Percentiles rank a stretch among this genome's conserved stretches.
Evolutionary conservation across 768 basidiomycete genomes (phyloP).

Genomic region (Cystofilobasidium ferigula): DNA sequence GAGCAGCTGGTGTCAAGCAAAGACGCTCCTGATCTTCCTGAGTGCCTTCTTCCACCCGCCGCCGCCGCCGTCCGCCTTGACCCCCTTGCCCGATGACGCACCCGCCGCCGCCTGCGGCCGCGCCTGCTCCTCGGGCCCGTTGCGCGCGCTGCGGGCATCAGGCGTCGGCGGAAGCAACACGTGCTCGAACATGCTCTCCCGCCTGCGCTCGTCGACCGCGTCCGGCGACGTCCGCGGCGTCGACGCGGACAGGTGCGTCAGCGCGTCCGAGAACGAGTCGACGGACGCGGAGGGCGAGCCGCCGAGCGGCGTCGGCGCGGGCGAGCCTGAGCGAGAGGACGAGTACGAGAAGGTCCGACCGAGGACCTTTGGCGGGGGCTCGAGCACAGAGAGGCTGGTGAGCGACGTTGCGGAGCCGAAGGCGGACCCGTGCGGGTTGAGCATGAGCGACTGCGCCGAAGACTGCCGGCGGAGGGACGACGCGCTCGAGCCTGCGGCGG

Average conservation of each 20-base stretch:
- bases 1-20: too few relatives aligned
- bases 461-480: background rate
- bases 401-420: background rate
- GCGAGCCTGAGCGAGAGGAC: background rate
- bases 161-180: background rate
- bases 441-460: background rate
- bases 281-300: background rate
- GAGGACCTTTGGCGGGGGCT: background rate
- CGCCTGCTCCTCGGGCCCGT: too few relatives aligned
- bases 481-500: background rate
- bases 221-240: background rate
- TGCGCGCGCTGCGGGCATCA: background rate
- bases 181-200: background rate
- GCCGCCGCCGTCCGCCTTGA: too few relatives aligned
- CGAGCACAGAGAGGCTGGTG: background rate
- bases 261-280: constrained; percentile 7
- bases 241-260: background rate
- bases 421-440: background rate
- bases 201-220: background rate
- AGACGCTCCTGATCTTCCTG: too few relatives aligned
- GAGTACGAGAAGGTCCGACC: background rate
- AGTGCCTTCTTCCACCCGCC: too few relatives aligned
- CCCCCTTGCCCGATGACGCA: too few relatives aligned
- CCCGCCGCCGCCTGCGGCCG: too few relatives aligned
- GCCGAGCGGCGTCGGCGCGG: background rate